Evolutionary conservation across 371 early-diverging fungal genomes (phyloP).

Genomic region (Mortierella sp.): DNA sequence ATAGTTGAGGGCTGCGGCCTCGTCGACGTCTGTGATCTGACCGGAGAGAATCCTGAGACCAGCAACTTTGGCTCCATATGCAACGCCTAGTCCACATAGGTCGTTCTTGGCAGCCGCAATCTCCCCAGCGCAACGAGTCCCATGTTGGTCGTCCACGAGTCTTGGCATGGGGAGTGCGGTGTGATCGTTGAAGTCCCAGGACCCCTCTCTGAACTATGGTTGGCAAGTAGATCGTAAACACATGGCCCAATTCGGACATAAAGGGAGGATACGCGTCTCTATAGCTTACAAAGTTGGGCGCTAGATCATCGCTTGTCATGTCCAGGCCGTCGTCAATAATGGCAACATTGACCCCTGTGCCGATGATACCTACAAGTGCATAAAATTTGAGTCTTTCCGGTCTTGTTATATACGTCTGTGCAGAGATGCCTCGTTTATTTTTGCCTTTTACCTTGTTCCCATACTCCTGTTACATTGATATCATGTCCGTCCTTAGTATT

Average conservation of each 20-base stretch:
- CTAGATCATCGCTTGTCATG: slow-evolving; percentile 82
- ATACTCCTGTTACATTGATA: slow-evolving; percentile 92
- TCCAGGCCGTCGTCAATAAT: slow-evolving; percentile 97
- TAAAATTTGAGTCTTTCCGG: not conserved
- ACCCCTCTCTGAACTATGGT: slow-evolving; percentile 79
- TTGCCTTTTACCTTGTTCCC: slow-evolving; percentile 86
- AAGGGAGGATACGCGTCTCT: not conserved
- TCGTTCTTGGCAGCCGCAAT: slow-evolving; percentile 91
- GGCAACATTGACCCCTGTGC: slow-evolving; percentile 85
- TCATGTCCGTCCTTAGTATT: slow-evolving; percentile 83
- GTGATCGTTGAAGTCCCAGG: slow-evolving; percentile 94
- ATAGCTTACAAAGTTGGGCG: slow-evolving; percentile 84
- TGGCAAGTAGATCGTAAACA: not conserved
- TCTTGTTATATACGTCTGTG: not conserved
- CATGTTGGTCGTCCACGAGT: slow-evolving; percentile 88
- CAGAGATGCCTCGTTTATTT: not conserved
- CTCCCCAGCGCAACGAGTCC: slow-evolving; percentile 97
- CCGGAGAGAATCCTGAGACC: slow-evolving; percentile 94
- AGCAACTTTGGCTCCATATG: slow-evolving; percentile 86
- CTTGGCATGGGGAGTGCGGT: slow-evolving; percentile 80
- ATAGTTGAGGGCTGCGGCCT: slow-evolving; percentile 91
- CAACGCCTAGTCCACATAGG: slow-evolving; percentile 94
- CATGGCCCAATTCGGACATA: not conserved
- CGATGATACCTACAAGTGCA: slow-evolving; percentile 75
- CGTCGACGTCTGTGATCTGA: slow-evolving; percentile 88